Evolutionary conservation across 352 stramenopile species (phyloP), one percentile per base, ranked within the genome.

Genomic region (Aphanomyces cochlioides): DNA sequence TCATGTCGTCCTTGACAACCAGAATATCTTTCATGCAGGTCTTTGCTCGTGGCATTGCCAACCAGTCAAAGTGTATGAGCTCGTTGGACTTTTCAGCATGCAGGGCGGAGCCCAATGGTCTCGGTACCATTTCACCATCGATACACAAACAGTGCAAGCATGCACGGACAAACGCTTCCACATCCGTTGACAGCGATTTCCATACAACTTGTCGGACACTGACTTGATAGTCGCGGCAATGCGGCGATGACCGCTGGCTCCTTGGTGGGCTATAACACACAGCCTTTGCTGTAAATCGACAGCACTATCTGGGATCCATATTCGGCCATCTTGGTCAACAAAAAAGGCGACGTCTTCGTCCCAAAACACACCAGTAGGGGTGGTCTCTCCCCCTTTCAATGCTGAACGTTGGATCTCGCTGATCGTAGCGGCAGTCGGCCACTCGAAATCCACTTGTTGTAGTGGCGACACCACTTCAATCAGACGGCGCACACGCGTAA

Each of bases 11-110:
- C 28, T 81, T 81, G 1, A 80, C 3, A 0, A 81, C 66, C 0
- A 81, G 56, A 0, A 82, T 50, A 36, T 81, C 77, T 41, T 76
- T 73, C 45, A 50, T 15, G 45, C 45, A 10, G 10, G 10, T 17
- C 10, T 50, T 17, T 50, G 45, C 10, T 17, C 17, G 10, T 17
- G 73, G 54, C 41, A 81, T 71, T 0, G 59, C 69, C 7, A 82
- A 39, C 7, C 72, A 84, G 17, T 81, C 75, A 21, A 84, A 84
- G 34, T 82, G 73, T 0, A 82, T n/a, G 1, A 78, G 7, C 39
- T 84, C 71, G 12, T 82, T 82, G 0, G 75, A 75, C 12, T 75
- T 78, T 0, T 74, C 79, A 2, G 72, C 74, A 5, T 61, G 53
- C 21, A 81, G 13, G 0, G 58, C 66, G 8, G 67, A 40, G 5